Percentiles rank a stretch among this genome's conserved stretches.
Conservation (phyloP, 2,329 filamentous ascomycete species). For the Phaeoacremonium minimum region DNA sequence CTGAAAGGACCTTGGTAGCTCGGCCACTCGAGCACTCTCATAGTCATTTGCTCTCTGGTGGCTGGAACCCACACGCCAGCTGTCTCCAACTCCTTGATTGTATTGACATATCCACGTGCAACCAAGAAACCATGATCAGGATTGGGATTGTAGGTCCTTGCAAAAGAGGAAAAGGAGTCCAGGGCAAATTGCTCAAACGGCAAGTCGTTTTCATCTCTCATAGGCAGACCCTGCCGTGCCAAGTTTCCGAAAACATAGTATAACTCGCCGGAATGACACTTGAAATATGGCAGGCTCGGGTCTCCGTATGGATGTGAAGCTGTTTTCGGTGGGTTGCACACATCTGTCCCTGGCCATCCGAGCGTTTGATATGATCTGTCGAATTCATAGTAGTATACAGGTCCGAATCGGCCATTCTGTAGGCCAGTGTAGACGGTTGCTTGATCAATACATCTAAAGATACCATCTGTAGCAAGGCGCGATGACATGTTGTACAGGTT, state of each 20-base stretch:
- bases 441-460: constrained; percentile 56
- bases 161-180: constrained; percentile 49
- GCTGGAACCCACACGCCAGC: constrained; percentile 30
- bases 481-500: constrained; percentile 52
- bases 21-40: constrained; percentile 42
- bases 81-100: constrained; percentile 14
- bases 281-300: constrained; percentile 39
- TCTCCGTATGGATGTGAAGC: constrained; percentile 32
- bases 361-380: constrained; percentile 50
- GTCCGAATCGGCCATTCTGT: constrained; percentile 35
- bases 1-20: constrained; percentile 31
- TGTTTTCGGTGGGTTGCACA: constrained; percentile 36
- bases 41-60: constrained; percentile 29
- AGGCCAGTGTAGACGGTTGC: constrained; percentile 50
- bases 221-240: constrained; percentile 29
- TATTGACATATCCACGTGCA: constrained; percentile 32
- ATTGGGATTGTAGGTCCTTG: constrained; percentile 45
- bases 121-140: constrained; percentile 36
- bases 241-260: constrained; percentile 51
- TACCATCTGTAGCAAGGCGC: constrained; percentile 52
- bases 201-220: constrained; percentile 39
- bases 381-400: constrained; percentile 56
- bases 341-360: constrained; percentile 47
- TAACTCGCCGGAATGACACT: constrained; percentile 53
- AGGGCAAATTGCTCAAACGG: constrained; percentile 30